Evolutionary conservation across 2,329 filamentous ascomycete species (phyloP).

Genomic region (Talaromyces sp.): DNA sequence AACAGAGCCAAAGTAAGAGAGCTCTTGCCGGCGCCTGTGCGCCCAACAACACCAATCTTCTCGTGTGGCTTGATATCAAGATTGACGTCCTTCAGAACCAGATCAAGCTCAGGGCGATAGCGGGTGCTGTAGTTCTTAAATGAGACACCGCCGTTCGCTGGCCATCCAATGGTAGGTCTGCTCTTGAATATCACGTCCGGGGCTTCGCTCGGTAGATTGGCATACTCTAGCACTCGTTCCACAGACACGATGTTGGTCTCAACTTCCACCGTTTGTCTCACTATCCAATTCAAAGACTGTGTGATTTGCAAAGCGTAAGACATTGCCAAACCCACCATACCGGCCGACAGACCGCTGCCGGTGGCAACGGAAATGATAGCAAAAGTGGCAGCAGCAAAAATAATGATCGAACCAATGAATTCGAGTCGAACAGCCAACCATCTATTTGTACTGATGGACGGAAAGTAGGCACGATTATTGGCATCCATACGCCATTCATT

Average conservation of each 20-base stretch:
- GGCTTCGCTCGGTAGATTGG: constrained; percentile 82
- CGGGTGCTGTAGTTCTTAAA: constrained; percentile 93
- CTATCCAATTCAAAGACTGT: constrained; percentile 96
- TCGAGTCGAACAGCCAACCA: constrained; percentile 95
- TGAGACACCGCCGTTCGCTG: constrained; percentile 76
- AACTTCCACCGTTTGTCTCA: constrained; percentile 97
- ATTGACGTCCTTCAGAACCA: constrained; percentile 88
- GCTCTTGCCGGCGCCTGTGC: constrained; percentile 93
- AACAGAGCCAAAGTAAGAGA: constrained; percentile 89
- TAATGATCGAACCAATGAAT: constrained; percentile 91
- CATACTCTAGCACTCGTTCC: constrained; percentile 94
- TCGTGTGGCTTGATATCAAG: constrained; percentile 91
- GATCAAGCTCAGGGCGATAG: constrained; percentile 81
- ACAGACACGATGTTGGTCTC: constrained; percentile 99
- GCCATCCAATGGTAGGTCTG: constrained; percentile 85
- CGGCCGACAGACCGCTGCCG: constrained; percentile 58
- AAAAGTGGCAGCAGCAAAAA: constrained; percentile 77
- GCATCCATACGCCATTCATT: constrained; percentile 97
- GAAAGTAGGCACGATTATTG: constrained; percentile 90
- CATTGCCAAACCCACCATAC: constrained; percentile 87
- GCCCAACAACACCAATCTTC: constrained; percentile 95
- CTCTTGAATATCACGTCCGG: constrained; percentile 87
- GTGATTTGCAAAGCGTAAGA: constrained; percentile 97
- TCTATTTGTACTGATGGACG: constrained; percentile 86
- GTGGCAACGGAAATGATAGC: constrained; percentile 72